Evolutionary conservation across 805 yeast genomes (phyloP).

Genomic region (Pichia rugopelliculosa): DNA sequence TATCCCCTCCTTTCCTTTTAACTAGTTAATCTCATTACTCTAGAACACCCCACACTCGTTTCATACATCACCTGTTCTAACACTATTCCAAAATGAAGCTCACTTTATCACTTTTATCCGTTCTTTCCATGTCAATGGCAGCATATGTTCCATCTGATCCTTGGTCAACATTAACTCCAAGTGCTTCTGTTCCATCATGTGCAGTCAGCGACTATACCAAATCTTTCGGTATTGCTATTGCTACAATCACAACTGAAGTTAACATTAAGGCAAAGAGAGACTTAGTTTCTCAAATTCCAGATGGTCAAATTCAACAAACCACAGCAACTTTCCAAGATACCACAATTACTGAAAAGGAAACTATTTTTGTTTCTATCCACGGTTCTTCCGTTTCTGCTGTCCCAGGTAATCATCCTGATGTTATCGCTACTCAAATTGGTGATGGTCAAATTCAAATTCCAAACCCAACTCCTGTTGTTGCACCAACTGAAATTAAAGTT

Average conservation of each 20-base stretch:
- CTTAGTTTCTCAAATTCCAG: constrained; percentile 36
- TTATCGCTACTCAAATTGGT: constrained; percentile 20
- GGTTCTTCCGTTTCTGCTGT: constrained; percentile 29
- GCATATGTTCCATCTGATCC: constrained; percentile 62
- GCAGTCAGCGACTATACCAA: constrained; percentile 50
- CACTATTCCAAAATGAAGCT: constrained; percentile 10
- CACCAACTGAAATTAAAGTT: constrained; percentile 22
- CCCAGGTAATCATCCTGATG: constrained; percentile 13
- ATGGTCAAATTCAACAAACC: constrained; percentile 38
- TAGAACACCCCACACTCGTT: constrained; percentile 2
- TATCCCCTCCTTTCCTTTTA: background rate
- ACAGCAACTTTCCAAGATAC: constrained; percentile 22
- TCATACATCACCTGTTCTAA: background rate
- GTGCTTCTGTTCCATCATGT: constrained; percentile 34
- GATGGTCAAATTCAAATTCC: constrained; percentile 42
- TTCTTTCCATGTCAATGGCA: constrained; percentile 44
- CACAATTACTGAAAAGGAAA: constrained; percentile 11
- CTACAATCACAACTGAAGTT: constrained; percentile 37
- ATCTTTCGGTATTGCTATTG: constrained; percentile 65
- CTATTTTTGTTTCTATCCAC: constrained; percentile 33
- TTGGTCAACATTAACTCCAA: constrained; percentile 69
- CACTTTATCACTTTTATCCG: constrained; percentile 28
- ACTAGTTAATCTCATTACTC: background rate
- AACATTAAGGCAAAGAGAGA: constrained; percentile 28
- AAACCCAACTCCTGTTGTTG: constrained; percentile 23